These are phyloP conservation scores for Rhynchospora pubera DNA, from an alignment of 176 grass and related monocot genomes.

Conservation along the genomic window DNA sequence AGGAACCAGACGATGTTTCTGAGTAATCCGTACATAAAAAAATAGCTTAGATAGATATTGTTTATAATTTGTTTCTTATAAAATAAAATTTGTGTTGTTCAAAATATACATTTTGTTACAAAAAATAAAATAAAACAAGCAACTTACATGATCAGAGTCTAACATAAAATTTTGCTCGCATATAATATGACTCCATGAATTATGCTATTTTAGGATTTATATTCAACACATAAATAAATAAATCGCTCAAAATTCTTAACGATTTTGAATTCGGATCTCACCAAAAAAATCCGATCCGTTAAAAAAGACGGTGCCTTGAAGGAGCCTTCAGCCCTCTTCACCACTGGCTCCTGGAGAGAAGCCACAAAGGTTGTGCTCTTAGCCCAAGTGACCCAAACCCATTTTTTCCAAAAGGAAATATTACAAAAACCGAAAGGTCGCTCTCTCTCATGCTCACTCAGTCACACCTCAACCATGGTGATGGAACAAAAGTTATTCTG, in stretches of 20 bases:
- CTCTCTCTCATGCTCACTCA: too few species aligned
- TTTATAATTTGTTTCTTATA: background rate
- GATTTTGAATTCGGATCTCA: background rate
- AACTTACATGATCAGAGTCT: background rate
- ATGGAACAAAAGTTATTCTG: too few species aligned
- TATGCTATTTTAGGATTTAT: background rate
- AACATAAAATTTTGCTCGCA: background rate
- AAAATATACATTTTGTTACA: background rate
- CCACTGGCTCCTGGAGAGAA: slow-evolving; percentile 1
- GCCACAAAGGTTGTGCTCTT: too few species aligned
- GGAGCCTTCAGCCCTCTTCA: too few species aligned
- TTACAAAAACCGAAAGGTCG: too few species aligned
- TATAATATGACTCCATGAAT: background rate
- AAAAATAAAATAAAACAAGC: background rate
- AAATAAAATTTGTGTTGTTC: background rate
- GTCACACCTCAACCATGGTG: too few species aligned
- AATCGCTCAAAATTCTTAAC: background rate
- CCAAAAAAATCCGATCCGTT: background rate
- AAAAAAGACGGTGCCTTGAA: background rate
- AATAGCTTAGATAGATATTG: too few species aligned
- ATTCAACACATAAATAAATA: background rate
- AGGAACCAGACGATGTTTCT: too few species aligned
- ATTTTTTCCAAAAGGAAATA: too few species aligned
- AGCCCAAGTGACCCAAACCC: too few species aligned
- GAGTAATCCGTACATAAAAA: too few species aligned